Base-by-base conservation (phyloP, 177 flowering plant genomes). In the Vitis hybrid region DNA sequence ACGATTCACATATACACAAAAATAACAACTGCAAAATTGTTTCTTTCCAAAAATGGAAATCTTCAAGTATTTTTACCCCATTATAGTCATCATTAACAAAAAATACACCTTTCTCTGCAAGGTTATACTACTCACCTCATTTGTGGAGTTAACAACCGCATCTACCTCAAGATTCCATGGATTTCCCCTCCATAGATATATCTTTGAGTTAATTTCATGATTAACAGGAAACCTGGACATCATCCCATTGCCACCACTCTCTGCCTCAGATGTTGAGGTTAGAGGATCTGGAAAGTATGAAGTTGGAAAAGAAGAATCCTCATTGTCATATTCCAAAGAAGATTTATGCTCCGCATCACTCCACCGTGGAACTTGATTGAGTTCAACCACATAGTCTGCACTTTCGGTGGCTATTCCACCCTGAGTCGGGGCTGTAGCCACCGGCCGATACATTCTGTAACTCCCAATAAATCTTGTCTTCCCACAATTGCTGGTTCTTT, bases 161-260 rank as follows among this genome's bases (percentile, higher is more conserved):
- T 96, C 97, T 4, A 96, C 97, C 83, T 94, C 99, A 55, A 96
- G 91, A 79, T 88, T 91, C 98, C 99, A 96, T 22, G 99, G 98
- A 62, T 96, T 71, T 17, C 99, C 99, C 33, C 99, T 87, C 99
- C 99, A 96, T 55, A 96, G 73, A 79, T 94, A 96, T 64, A 94
- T 86, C 85, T 86, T 96, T 3, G 91, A 90, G 77, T 92, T 96
- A 57, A 94, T 84, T 51, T 90, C 97, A 74, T 87, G 89, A 74
- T 96, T 91, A 50, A 92, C 88, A 8, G 98, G 99, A 84, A 96
- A 96, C 77, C 87, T 87, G 0, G 99, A 92, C 6, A 74, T 70
- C 60, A 75, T 65, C 38, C 91, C 89, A 82, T 80, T 86, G 51
- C 71, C 73, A 66, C 84, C 81, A 62, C 81, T 71, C 59, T 86